Evolutionary conservation across 129 eudicot genomes (phyloP).

Genomic region (Solidago caesia): DNA sequence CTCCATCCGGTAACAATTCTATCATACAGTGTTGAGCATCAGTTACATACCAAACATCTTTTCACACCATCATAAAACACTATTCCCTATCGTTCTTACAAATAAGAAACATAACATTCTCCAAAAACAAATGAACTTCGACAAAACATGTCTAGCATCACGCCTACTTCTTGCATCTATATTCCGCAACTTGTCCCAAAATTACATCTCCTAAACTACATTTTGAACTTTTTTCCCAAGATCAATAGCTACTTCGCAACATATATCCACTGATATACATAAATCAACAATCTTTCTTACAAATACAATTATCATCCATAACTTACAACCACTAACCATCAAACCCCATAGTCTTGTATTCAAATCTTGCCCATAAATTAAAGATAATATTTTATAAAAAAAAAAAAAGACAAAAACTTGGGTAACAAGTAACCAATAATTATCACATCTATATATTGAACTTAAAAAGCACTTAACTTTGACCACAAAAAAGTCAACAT

Average conservation of each 20-base stretch:
- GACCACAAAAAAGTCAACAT: neutral
- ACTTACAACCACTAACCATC: conserved; percentile 5
- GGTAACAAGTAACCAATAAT: conserved; percentile 1
- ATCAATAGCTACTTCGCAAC: neutral
- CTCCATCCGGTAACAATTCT: too few species aligned
- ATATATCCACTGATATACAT: neutral
- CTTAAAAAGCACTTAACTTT: conserved; percentile 10
- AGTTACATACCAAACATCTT: neutral
- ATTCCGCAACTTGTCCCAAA: neutral
- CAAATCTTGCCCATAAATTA: neutral
- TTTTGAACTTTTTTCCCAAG: neutral
- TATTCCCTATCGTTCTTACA: neutral
- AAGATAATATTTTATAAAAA: too few species aligned
- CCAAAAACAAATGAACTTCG: neutral
- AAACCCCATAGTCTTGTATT: conserved; percentile 4
- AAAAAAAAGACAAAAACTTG: neutral
- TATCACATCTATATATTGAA: neutral
- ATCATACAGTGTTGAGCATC: too few species aligned
- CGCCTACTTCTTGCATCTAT: conserved; percentile 1
- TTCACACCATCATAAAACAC: neutral
- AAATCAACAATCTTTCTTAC: too few species aligned
- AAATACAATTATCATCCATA: neutral
- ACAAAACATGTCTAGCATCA: neutral
- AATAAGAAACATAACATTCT: neutral
- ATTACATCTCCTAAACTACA: neutral